Percentiles rank a stretch among this genome's conserved stretches.
Conservation (phyloP, 1,284 basidiomycete genomes). For the Pterulicium gracile region DNA sequence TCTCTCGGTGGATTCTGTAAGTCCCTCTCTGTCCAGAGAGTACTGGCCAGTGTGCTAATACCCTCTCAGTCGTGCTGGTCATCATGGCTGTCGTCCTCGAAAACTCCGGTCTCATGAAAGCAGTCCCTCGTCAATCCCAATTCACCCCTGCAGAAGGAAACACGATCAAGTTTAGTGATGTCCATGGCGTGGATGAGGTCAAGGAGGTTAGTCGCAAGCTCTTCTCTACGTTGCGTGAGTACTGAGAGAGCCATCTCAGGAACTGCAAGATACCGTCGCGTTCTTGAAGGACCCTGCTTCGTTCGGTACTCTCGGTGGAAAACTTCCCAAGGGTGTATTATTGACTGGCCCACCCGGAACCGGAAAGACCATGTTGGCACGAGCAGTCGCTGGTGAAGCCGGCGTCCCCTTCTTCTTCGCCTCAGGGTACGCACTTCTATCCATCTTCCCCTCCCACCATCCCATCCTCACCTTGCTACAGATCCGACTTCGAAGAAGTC, state of each 20-base stretch:
- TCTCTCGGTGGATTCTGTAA: conserved; percentile 41
- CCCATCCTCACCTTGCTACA: conserved; percentile 21
- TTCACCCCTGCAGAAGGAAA: conserved; percentile 74
- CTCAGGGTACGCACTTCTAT: conserved; percentile 41
- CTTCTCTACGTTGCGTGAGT: conserved; percentile 1
- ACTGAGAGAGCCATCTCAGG: conserved; percentile 29
- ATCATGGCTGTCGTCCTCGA: conserved; percentile 83
- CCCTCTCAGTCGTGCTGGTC: conserved; percentile 57
- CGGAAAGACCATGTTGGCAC: conserved; percentile 93
- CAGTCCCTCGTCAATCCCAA: conserved; percentile 65
- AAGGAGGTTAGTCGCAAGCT: conserved; percentile 48
- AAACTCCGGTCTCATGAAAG: conserved; percentile 85
- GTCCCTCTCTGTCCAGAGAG: conserved; percentile 14
- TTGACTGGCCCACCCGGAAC: conserved; percentile 85
- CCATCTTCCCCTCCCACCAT: conserved; percentile 8
- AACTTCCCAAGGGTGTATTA: conserved; percentile 85
- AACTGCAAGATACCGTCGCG: conserved; percentile 87
- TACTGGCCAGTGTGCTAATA: conserved; percentile 8
- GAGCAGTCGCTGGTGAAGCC: conserved; percentile 95
- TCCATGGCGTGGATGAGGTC: conserved; percentile 91
- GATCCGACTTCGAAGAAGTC: conserved; percentile 97
- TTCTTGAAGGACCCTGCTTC: conserved; percentile 86
- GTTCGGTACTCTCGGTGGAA: conserved; percentile 84
- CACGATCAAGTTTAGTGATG: conserved; percentile 81
- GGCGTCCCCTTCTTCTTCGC: conserved; percentile 90